A percentile compares a stretch with the other conserved stretches of the same genome.
Conservation (phyloP, 208 protist species). For the Trypanosomatidae sp. region DNA sequence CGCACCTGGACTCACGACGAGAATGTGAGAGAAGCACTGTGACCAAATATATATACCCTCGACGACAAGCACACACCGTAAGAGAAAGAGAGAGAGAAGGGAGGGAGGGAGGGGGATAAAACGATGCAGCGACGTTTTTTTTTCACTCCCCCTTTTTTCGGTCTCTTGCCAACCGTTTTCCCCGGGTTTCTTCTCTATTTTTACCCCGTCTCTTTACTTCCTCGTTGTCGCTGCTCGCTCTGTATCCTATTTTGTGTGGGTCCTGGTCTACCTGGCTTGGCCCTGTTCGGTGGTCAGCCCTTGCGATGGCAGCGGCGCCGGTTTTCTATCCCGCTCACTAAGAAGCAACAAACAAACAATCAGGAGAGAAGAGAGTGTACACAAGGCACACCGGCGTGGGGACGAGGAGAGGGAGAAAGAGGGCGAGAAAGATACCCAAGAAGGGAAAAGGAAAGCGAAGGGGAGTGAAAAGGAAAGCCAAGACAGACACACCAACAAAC, state of each 20-base stretch:
- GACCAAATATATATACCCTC: not conserved
- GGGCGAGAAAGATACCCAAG: not conserved
- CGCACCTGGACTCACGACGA: not conserved
- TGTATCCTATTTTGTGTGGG: not conserved
- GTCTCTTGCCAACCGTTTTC: not conserved
- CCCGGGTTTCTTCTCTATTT: not conserved
- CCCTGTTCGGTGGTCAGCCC: not conserved
- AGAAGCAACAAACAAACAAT: not conserved
- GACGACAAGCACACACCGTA: not conserved
- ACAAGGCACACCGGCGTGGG: not conserved
- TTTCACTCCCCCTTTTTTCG: not conserved
- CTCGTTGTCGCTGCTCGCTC: too few species aligned
- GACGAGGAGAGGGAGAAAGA: slow-evolving; percentile 4
- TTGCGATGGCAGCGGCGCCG: not conserved
- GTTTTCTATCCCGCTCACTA: too few species aligned
- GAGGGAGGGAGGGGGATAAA: not conserved
- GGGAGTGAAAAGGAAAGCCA: not conserved
- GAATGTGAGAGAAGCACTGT: too few species aligned
- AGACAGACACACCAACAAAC: not conserved
- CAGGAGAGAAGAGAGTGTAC: not conserved
- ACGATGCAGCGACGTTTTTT: not conserved
- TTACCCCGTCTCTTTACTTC: not conserved
- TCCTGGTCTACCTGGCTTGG: not conserved
- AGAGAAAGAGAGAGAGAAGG: not conserved
- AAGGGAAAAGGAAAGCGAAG: not conserved